Evolutionary conservation across 2,329 filamentous ascomycete species (phyloP), one percentile per base, ranked within the genome.

Genomic region (Botrytis galanthina): DNA sequence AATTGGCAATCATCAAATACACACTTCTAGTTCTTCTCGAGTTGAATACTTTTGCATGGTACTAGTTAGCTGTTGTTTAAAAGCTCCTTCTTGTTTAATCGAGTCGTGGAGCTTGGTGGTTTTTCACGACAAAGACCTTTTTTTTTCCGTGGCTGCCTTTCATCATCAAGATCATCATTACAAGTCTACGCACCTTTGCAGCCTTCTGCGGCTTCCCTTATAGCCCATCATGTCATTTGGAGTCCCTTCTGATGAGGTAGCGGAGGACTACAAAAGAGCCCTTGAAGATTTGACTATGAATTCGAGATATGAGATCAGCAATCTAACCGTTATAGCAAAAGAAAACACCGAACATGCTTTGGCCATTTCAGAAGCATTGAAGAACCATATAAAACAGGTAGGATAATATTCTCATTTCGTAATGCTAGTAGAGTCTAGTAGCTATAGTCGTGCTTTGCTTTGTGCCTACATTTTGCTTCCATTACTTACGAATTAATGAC

Each of bases 291-390:
- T 99, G 80, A 93, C 92, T 77, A 89, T 91, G 81, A 98, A 98
- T 84, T 93, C 94, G 84, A 92, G 94, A 81, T 94, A 94, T 83
- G 95, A 98, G 84, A 99, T 99, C 83, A 95, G 93, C 87, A 98
- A 97, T 84, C 85, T 99, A 84, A 99, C 96, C 75, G 91, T 97
- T 82, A 98, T 99, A 84, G 96, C 96, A 74, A 94, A 97, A 83
- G 96, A 99, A 83, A 97, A 97, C 80, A 98, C 95, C 77, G 94
- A 97, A 83, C 93, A 98, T 85, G 96, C 96, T 51, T 90, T 97
- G 82, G 93, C 93, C 77, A 98, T 99, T 80, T 95, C 96, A 29
- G 90, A 93, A 80, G 93, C 93, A 67, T 85, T 99, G 78, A 93
- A 97, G 82, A 92, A 95, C 77, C 96, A 99, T 81, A 98, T 99